Evolutionary conservation across 768 basidiomycete species (phyloP), one percentile per base, ranked within the genome.

Genomic region (Mycena capillaripes): DNA sequence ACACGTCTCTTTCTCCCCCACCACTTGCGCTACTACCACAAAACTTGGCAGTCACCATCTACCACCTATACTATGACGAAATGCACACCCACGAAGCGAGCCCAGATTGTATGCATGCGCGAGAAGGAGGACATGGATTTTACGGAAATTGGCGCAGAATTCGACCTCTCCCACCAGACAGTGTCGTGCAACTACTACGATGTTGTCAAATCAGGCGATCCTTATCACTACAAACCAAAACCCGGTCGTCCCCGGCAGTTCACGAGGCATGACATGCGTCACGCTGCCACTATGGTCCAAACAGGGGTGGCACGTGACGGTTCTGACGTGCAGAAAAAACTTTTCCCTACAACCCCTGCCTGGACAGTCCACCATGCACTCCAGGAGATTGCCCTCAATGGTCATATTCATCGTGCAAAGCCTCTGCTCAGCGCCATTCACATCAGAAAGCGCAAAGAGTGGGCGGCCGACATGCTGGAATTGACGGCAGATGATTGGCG

Each of bases 371-470:
- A 48, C 11, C 10, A 64, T 3, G 50, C 48, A 7, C 62, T 64
- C 12, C 62, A 53, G 48, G 25, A 46, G 32, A 29, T 25, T 6
- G 62, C 48, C 34, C 62, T 64, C 1, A 64, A 64, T 19, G 62
- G 62, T 29, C 48, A 48, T 14, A 21, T 64, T 23, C 30, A 46
- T 12, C 61, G 61, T 34, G 29, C 61, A 1, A 63, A 63, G 61
- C 61, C 61, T 1, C 29, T 11, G 61, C 61, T 63, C 30, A 17
- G 23, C 30, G 86, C 42, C 63, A 89, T 87, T 11, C 82, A 81
- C 36, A 89, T 87, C 34, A 84, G 84, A 62, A 89, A 89, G 4
- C 88, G 52, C 25, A 40, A 40, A 25, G 25, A 25, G 14, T 65
- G 64, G 64, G 64, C 36, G 9, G 25, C 16, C 8, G 27, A 38